A percentile compares a stretch with the other conserved stretches of the same genome.
These are phyloP conservation scores for Coemansia sp. DNA, from an alignment of 192 early-diverging fungal species.

Conservation along the genomic window DNA sequence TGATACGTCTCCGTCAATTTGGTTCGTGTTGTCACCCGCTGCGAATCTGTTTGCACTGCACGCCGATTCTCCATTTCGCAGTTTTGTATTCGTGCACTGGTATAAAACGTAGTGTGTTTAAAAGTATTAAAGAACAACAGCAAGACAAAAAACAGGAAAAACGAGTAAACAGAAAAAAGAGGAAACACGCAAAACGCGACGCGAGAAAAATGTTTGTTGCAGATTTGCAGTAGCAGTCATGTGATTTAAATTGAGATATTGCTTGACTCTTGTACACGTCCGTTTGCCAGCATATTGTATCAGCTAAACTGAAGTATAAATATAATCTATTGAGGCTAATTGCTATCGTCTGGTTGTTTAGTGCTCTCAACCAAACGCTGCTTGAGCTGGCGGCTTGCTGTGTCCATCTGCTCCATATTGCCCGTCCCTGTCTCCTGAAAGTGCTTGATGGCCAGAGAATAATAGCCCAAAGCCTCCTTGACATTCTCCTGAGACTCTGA, in stretches of 20 bases:
- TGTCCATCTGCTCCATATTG: slow-evolving; percentile 28
- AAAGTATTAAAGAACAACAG: neutral
- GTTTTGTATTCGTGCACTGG: neutral
- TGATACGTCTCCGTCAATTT: slow-evolving; percentile 33
- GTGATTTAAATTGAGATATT: neutral
- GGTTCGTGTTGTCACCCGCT: slow-evolving; percentile 21
- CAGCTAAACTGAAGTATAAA: neutral
- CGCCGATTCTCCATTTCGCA: slow-evolving; percentile 37
- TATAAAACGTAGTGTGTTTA: neutral
- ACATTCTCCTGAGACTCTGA: neutral
- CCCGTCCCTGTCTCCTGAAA: slow-evolving; percentile 20
- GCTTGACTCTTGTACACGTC: neutral
- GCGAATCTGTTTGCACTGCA: slow-evolving; percentile 18
- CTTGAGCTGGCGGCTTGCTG: slow-evolving; percentile 7
- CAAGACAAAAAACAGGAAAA: neutral
- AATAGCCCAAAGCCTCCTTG: neutral
- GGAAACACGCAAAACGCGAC: neutral
- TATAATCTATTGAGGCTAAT: neutral
- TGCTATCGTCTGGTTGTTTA: neutral
- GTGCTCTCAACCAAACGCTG: neutral
- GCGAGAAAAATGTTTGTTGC: neutral
- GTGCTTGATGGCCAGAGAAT: slow-evolving; percentile 14
- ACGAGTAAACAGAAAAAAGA: neutral
- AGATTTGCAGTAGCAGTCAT: neutral
- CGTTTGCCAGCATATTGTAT: neutral